Evolutionary conservation across 148 eudicot genomes (phyloP).

Genomic region (Linanthus parryae): DNA sequence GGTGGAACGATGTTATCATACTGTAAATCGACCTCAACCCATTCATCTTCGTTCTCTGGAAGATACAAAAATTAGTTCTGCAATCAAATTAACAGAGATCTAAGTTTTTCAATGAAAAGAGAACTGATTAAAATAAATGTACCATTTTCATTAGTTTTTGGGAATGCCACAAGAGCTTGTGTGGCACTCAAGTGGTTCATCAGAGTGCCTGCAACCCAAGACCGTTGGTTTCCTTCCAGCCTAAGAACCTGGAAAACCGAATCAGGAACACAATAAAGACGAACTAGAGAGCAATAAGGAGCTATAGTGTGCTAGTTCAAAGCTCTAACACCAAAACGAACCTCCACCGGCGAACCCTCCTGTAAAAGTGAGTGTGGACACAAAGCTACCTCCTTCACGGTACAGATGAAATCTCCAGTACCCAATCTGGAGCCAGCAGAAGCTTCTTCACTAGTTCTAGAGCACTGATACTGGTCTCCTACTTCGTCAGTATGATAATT

Average conservation of each 20-base stretch:
- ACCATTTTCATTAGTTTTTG: conserved; percentile 20
- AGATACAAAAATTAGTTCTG: neutral
- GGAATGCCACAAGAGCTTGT: conserved; percentile 22
- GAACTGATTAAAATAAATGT: neutral
- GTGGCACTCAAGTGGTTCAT: conserved; percentile 18
- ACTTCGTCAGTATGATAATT: conserved; percentile 13
- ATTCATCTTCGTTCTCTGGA: conserved; percentile 18
- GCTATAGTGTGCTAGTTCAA: neutral
- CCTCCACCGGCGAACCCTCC: conserved; percentile 42
- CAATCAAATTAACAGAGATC: conserved; percentile 2
- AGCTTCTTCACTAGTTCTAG: conserved; percentile 11
- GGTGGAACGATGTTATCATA: neutral
- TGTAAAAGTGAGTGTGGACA: conserved; percentile 18
- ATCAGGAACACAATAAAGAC: conserved; percentile 1
- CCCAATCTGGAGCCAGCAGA: conserved; percentile 11
- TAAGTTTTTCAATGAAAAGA: neutral
- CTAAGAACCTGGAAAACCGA: conserved; percentile 23
- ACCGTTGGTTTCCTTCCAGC: conserved; percentile 14
- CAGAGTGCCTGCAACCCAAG: conserved; percentile 26
- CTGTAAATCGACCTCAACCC: conserved; percentile 23
- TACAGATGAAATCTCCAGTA: conserved; percentile 9
- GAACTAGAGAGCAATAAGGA: conserved; percentile 2
- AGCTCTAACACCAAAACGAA: conserved; percentile 6
- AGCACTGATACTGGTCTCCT: conserved; percentile 5
- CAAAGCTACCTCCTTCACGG: conserved; percentile 11